Evolutionary conservation across 164 flowering plant species (phyloP).

Genomic region (Kalanchoe fedtschenkoi): DNA sequence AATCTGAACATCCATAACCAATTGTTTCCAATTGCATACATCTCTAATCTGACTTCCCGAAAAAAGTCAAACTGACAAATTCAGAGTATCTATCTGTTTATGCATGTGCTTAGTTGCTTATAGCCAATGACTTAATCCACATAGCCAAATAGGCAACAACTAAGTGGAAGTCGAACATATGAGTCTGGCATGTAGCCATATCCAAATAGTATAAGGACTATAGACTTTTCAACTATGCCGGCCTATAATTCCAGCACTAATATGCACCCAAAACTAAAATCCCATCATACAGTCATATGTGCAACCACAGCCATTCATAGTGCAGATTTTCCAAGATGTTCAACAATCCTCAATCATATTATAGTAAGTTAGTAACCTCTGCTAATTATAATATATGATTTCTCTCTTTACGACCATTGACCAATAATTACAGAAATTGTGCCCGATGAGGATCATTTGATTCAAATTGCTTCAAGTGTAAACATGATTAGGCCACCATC

Average conservation of each 20-base stretch:
- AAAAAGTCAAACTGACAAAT: not conserved
- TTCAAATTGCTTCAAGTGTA: slow-evolving; percentile 5
- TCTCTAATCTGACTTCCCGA: not conserved
- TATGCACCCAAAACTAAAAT: not conserved
- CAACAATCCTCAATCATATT: not conserved
- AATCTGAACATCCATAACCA: not conserved
- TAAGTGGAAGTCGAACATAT: not conserved
- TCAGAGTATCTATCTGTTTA: slow-evolving; percentile 2
- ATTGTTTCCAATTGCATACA: not conserved
- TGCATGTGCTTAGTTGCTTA: not conserved
- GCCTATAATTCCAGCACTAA: too few relatives aligned
- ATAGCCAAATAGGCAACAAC: not conserved
- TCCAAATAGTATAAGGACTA: not conserved
- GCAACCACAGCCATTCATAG: not conserved
- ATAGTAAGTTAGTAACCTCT: not conserved
- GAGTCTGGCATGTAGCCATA: not conserved
- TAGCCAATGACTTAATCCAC: not conserved
- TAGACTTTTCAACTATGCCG: too few relatives aligned
- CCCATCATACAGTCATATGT: not conserved
- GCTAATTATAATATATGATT: not conserved
- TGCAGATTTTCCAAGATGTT: not conserved
- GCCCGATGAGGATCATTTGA: not conserved
- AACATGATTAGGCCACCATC: slow-evolving; percentile 10
- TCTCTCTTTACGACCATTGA: not conserved
- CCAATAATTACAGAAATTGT: not conserved